Conservation (phyloP, 345 rosid genomes). For the Euphorbia tirucalli region DNA sequence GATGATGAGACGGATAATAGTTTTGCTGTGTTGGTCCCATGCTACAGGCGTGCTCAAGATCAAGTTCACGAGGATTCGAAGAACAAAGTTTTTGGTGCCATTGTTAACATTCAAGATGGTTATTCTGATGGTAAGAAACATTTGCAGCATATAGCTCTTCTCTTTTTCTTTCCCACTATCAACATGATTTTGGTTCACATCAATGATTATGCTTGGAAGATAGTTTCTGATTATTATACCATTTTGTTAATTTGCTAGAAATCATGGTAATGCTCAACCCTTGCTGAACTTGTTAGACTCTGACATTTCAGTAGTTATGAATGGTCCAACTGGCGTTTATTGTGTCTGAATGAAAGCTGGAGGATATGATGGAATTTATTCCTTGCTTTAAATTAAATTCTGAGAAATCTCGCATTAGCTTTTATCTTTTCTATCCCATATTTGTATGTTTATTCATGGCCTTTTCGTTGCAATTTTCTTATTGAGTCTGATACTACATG, state of each 20-base stretch:
- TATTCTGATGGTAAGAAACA: slow-evolving; percentile 45
- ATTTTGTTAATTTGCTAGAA: neutral
- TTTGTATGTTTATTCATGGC: neutral
- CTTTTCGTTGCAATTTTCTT: neutral
- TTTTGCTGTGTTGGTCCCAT: slow-evolving; percentile 71
- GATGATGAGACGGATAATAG: slow-evolving; percentile 59
- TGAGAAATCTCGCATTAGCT: neutral
- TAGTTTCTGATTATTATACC: no score
- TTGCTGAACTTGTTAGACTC: neutral
- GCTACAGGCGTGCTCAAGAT: slow-evolving; percentile 48
- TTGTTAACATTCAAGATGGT: slow-evolving; percentile 40
- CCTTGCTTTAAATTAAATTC: neutral
- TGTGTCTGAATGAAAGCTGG: no score
- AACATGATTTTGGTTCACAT: neutral
- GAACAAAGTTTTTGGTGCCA: slow-evolving; percentile 38
- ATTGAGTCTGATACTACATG: neutral
- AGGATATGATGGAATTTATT: slow-evolving; percentile 1
- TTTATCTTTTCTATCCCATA: neutral
- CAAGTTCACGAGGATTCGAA: slow-evolving; percentile 29
- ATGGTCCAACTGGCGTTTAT: neutral
- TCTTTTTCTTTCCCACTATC: neutral
- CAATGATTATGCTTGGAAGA: no score
- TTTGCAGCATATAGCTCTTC: neutral
- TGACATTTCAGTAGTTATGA: neutral
- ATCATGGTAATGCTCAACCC: neutral